These are phyloP conservation scores for Ascomycota sp. DNA, from an alignment of 2,329 filamentous ascomycete species.

Conservation along the genomic window DNA sequence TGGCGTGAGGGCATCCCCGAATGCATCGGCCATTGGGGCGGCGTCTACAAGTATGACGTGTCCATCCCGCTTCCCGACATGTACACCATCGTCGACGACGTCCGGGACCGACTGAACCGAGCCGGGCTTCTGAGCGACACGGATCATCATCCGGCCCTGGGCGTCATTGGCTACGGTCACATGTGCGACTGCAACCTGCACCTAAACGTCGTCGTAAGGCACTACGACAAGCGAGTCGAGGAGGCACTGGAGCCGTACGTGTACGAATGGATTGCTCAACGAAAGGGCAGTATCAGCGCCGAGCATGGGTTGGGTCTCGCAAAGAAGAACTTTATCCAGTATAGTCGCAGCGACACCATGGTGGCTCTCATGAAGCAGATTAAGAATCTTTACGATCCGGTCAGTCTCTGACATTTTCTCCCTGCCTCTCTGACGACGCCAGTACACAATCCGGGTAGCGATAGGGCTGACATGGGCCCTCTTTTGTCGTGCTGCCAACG, in stretches of 20 bases:
- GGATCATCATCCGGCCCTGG: slow-evolving; percentile 58
- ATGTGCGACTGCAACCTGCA: slow-evolving; percentile 97
- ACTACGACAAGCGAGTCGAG: slow-evolving; percentile 77
- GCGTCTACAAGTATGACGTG: slow-evolving; percentile 96
- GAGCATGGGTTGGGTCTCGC: slow-evolving; percentile 88
- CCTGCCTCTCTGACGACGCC: neutral
- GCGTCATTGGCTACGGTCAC: slow-evolving; percentile 90
- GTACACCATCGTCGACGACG: slow-evolving; percentile 78
- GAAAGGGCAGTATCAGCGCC: slow-evolving; percentile 83
- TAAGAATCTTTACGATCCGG: slow-evolving; percentile 85
- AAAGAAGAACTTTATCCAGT: slow-evolving; percentile 90
- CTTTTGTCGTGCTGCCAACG: neutral
- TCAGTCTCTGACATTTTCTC: slow-evolving; percentile 25
- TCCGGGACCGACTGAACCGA: slow-evolving; percentile 47
- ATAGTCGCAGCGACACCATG: slow-evolving; percentile 77
- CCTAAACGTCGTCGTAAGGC: slow-evolving; percentile 66
- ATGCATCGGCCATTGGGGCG: slow-evolving; percentile 71
- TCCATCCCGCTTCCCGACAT: slow-evolving; percentile 80
- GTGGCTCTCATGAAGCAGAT: slow-evolving; percentile 85
- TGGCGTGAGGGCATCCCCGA: slow-evolving; percentile 92
- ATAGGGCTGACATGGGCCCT: slow-evolving; percentile 8
- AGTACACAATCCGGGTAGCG: neutral
- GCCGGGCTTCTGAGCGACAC: slow-evolving; percentile 62
- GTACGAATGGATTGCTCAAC: slow-evolving; percentile 86
- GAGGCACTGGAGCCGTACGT: slow-evolving; percentile 80